These are phyloP conservation scores for Aspergillus egyptiacus DNA, from an alignment of 495 filamentous ascomycete species.

Conservation along the genomic window DNA sequence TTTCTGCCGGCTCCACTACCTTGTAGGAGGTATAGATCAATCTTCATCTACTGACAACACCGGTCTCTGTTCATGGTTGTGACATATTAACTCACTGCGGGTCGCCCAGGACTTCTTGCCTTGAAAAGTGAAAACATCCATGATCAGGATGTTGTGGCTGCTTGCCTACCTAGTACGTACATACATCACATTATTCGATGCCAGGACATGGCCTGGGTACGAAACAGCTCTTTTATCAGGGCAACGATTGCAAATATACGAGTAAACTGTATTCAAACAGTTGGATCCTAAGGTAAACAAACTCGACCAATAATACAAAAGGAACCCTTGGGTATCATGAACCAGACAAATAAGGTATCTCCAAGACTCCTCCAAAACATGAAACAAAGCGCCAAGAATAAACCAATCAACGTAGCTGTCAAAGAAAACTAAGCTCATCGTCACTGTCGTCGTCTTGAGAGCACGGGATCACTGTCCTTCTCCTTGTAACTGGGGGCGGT, in stretches of 20 bases:
- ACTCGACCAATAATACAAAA: neutral
- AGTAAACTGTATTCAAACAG: too few species aligned
- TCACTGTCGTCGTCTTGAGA: slow-evolving; percentile 36
- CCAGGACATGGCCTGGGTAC: too few species aligned
- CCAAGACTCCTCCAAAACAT: slow-evolving; percentile 10
- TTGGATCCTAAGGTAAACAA: neutral
- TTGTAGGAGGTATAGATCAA: too few species aligned
- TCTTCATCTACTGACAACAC: slow-evolving; percentile 11
- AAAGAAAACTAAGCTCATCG: slow-evolving; percentile 42
- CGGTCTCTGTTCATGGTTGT: neutral
- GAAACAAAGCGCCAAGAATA: neutral
- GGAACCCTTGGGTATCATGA: slow-evolving; percentile 8
- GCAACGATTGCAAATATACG: too few species aligned
- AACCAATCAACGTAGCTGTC: slow-evolving; percentile 6
- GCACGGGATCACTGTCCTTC: slow-evolving; percentile 23
- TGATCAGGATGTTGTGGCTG: too few species aligned
- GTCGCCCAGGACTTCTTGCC: too few species aligned
- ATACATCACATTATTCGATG: too few species aligned
- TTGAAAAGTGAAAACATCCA: too few species aligned
- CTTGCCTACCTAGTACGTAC: too few species aligned
- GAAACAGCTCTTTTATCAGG: too few species aligned
- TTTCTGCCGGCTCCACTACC: neutral
- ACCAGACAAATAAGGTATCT: neutral
- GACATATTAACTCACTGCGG: too few species aligned
- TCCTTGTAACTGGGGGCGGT: neutral